These are phyloP conservation scores for Xylariales sp. DNA, from an alignment of 2,329 filamentous ascomycete species.

Conservation along the genomic window DNA sequence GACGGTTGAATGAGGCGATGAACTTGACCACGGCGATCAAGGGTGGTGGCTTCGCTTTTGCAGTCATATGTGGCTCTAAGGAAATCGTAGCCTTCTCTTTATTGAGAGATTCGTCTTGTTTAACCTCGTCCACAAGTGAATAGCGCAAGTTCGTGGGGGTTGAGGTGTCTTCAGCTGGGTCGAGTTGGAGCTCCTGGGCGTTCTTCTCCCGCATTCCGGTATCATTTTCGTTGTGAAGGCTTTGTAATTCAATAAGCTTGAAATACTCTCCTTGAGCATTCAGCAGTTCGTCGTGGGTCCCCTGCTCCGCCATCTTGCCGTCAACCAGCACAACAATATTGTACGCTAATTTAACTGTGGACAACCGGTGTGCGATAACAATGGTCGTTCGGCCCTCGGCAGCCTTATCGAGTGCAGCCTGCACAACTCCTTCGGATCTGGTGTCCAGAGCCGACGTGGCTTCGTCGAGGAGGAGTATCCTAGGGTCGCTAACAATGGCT, in stretches of 20 bases:
- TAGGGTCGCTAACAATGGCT: constrained; percentile 78
- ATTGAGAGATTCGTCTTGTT: neutral
- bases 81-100: neutral
- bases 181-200: neutral
- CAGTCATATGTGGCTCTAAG: neutral
- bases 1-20: neutral
- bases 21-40: neutral
- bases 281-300: constrained; percentile 69
- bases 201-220: neutral
- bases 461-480: constrained; percentile 71
- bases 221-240: constrained; percentile 33
- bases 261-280: constrained; percentile 63
- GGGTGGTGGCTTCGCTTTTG: neutral
- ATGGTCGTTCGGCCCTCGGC: constrained; percentile 84
- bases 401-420: constrained; percentile 71
- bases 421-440: constrained; percentile 70
- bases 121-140: neutral
- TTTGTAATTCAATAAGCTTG: constrained; percentile 73
- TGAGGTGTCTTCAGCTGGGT: neutral
- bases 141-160: neutral
- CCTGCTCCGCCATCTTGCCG: constrained; percentile 75
- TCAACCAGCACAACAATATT: constrained; percentile 89
- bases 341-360: constrained; percentile 88
- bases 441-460: constrained; percentile 71
- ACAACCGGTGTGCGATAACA: constrained; percentile 82